These are phyloP conservation scores for Tricholomella constricta DNA, from an alignment of 768 basidiomycete species.

Conservation along the genomic window DNA sequence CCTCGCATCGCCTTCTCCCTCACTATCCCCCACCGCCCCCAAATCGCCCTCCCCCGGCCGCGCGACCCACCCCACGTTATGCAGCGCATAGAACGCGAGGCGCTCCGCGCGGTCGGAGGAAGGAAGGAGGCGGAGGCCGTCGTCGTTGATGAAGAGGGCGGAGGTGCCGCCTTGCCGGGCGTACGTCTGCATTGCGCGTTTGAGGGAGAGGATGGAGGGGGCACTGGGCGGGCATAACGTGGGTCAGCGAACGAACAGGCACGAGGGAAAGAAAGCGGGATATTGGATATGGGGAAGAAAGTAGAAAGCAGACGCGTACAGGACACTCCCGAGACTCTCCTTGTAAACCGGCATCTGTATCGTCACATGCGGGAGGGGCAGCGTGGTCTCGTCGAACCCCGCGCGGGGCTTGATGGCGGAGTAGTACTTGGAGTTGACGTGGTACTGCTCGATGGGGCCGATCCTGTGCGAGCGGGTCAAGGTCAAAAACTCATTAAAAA, in stretches of 20 bases:
- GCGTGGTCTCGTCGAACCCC: slow-evolving; percentile 45
- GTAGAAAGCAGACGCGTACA: slow-evolving; percentile 48
- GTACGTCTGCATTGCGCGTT: slow-evolving; percentile 85
- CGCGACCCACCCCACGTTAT: slow-evolving; percentile 19
- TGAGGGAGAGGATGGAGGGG: slow-evolving; percentile 73
- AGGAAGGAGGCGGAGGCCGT: slow-evolving; percentile 55
- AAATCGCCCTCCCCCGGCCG: slow-evolving; percentile 13
- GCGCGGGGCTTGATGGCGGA: slow-evolving; percentile 63
- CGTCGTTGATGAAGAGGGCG: slow-evolving; percentile 77
- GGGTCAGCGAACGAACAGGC: too few species aligned
- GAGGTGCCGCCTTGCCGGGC: slow-evolving; percentile 83
- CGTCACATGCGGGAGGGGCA: slow-evolving; percentile 79
- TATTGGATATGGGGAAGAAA: not conserved
- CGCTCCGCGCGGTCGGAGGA: slow-evolving; percentile 8
- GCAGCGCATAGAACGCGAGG: slow-evolving; percentile 17
- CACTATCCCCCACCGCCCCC: not conserved
- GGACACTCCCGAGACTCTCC: slow-evolving; percentile 67
- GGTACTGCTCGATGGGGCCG: slow-evolving; percentile 80
- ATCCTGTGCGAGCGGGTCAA: slow-evolving; percentile 38
- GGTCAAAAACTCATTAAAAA: slow-evolving; percentile 24
- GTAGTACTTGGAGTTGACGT: slow-evolving; percentile 81
- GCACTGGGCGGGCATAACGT: slow-evolving; percentile 35
- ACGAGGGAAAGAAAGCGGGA: too few species aligned
- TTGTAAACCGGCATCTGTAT: slow-evolving; percentile 90
- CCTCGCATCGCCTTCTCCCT: not conserved